Conservation (phyloP, 768 basidiomycete genomes). For the Baorangia bicolor region DNA sequence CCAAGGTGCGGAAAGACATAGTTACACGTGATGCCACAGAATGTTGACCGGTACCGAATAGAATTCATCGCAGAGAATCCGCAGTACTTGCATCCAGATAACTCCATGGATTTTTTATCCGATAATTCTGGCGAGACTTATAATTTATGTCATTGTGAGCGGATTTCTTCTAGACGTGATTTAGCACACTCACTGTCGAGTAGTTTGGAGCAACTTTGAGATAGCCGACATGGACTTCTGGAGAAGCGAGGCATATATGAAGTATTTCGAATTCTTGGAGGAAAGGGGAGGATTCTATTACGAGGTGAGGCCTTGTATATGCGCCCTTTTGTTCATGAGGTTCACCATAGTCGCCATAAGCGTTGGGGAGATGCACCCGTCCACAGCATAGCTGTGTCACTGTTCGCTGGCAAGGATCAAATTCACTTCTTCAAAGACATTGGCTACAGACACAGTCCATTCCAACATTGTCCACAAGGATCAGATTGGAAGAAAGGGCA, state of each 20-base stretch:
- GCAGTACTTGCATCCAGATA: conserved; percentile 52
- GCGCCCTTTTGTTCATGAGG: background rate
- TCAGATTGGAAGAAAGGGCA: conserved; percentile 72
- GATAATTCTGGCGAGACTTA: conserved; percentile 64
- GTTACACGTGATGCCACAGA: conserved; percentile 27
- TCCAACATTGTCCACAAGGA: conserved; percentile 90
- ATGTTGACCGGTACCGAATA: conserved; percentile 40
- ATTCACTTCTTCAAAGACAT: conserved; percentile 96
- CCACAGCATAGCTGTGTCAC: conserved; percentile 86
- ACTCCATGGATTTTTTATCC: conserved; percentile 63
- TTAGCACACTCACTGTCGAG: background rate
- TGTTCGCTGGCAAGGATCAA: conserved; percentile 86
- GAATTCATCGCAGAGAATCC: conserved; percentile 57
- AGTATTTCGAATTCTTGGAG: conserved; percentile 84
- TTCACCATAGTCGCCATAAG: conserved; percentile 34
- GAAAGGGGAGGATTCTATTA: conserved; percentile 85
- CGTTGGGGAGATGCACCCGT: conserved; percentile 96
- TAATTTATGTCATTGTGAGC: conserved; percentile 64
- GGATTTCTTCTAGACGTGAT: background rate
- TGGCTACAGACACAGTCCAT: conserved; percentile 89
- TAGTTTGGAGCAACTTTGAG: conserved; percentile 95
- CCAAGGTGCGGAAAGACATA: conserved; percentile 44
- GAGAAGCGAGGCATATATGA: conserved; percentile 76
- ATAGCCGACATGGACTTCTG: conserved; percentile 84
- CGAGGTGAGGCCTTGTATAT: conserved; percentile 46